Evolutionary conservation across 2,329 filamentous ascomycete genomes (phyloP).

Genomic region (Emmonsia crescens): DNA sequence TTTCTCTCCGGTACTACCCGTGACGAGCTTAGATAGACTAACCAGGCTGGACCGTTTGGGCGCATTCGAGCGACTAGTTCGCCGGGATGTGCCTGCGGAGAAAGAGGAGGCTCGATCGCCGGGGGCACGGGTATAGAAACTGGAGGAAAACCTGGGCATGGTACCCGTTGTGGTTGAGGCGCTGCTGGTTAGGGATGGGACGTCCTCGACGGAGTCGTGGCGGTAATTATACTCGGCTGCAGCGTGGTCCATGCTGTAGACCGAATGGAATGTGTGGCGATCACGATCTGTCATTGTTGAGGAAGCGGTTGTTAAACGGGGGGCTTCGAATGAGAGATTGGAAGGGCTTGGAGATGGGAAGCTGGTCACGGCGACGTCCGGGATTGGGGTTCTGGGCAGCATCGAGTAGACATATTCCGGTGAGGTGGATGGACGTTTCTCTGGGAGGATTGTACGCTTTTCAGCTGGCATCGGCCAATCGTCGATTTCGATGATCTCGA

Average conservation of each 20-base stretch:
- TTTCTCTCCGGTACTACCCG: conserved; percentile 32
- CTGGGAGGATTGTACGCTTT: conserved; percentile 20
- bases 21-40: conserved; percentile 39
- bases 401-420: conserved; percentile 27
- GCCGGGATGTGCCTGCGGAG: conserved; percentile 29
- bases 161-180: conserved; percentile 38
- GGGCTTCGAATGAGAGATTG: conserved; percentile 32
- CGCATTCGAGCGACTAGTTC: conserved; percentile 29
- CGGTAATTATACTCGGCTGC: conserved; percentile 30
- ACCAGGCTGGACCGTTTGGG: conserved; percentile 39
- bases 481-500: conserved; percentile 24
- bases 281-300: conserved; percentile 34
- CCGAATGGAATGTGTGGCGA: conserved; percentile 26
- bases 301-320: conserved; percentile 31
- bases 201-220: conserved; percentile 38
- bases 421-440: conserved; percentile 33
- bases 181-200: conserved; percentile 40
- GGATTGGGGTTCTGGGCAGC: conserved; percentile 31
- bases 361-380: conserved; percentile 27
- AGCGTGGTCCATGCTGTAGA: conserved; percentile 22
- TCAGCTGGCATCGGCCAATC: conserved; percentile 14
- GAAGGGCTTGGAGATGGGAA: conserved; percentile 37
- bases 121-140: conserved; percentile 31
- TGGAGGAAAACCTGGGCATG: conserved; percentile 33
- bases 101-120: conserved; percentile 37